phyloP scores from a whole-genome alignment of 768 basidiomycete species.

The Cubamyces sp. region DNA sequence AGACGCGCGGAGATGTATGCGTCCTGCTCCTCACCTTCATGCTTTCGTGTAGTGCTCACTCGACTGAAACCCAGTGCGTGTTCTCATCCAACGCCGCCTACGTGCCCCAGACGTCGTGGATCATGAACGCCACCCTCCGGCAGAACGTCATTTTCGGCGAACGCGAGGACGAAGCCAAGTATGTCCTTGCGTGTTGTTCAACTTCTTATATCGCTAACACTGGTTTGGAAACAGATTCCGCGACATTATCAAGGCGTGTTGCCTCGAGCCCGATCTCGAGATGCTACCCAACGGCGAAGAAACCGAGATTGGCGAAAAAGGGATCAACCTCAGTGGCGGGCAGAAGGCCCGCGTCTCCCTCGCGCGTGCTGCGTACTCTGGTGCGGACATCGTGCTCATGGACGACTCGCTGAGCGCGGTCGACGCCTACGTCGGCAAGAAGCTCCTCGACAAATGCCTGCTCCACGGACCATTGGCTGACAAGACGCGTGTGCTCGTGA shows the following conservation, averaged over 20 bases:
- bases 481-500: constrained; percentile 87
- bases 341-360: constrained; percentile 69
- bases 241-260: constrained; percentile 64
- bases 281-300: constrained; percentile 70
- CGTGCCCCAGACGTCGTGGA: constrained; percentile 67
- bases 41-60: constrained; percentile 37
- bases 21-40: neutral
- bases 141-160: constrained; percentile 80
- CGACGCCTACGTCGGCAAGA: constrained; percentile 77
- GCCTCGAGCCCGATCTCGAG: constrained; percentile 69
- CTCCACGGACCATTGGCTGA: constrained; percentile 33
- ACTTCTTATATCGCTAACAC: neutral
- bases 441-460: constrained; percentile 42
- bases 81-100: constrained; percentile 62
- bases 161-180: constrained; percentile 60
- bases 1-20: constrained; percentile 54
- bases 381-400: constrained; percentile 72
- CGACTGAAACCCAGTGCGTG: constrained; percentile 24
- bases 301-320: constrained; percentile 80
- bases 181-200: neutral
- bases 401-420: constrained; percentile 85
- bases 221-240: constrained; percentile 47
- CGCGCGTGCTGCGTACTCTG: constrained; percentile 77
- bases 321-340: constrained; percentile 64
- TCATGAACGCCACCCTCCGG: constrained; percentile 66